Base-by-base conservation (phyloP, 1,284 basidiomycete genomes). In the Cutaneotrichosporon daszewskae region DNA sequence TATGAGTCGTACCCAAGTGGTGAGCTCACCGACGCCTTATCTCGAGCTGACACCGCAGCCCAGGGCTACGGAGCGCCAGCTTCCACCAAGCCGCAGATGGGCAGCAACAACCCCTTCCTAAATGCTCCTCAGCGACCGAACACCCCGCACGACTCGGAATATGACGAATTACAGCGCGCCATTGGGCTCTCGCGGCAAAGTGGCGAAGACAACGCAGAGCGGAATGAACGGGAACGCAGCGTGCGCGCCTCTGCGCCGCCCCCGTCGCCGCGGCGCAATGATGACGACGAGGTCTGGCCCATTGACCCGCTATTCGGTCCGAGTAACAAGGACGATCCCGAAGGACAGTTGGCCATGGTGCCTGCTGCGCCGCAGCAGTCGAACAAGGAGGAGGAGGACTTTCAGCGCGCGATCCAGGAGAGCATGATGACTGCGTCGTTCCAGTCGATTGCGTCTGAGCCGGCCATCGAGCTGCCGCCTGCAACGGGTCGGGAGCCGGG, bases 371-470 rank as follows among this genome's bases (percentile, higher is more conserved):
- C 35, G 10, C 11, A 33, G 39, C 16, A 25, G 26, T 24, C 45
- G 7, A 55, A 48, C 41, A 62, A 55, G 34, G 62, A 64, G 40
- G 63, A 67, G 17, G 64, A 60, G 13, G 66, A 69, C 34, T 46
- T 67, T 25, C 55, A 69, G 41, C 49, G 60, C 33, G 66, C 66
- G 0, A 64, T 69, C 5, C 60, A 62, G 38, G 65, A 67, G 42
- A 64, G 61, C 1, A 58, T 69, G 38, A 69, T 69, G 66, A 66
- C 64, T 0, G 66, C 66, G 1, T 60, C 56, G 23, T 64, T 67
- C 36, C 65, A 67, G 43, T 63, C 59, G 45, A 22, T 57, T 47
- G 24, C 55, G 49, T 12, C 17, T 43, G 32, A 26, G 4, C 11
- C 26, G 2, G 24, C 20, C 5, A 35, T 38, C 8, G 43, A 55